Evolutionary conservation across 2,329 filamentous ascomycete species (phyloP), one percentile per base, ranked within the genome.

Genomic region (Pyrenochaeta sp.): DNA sequence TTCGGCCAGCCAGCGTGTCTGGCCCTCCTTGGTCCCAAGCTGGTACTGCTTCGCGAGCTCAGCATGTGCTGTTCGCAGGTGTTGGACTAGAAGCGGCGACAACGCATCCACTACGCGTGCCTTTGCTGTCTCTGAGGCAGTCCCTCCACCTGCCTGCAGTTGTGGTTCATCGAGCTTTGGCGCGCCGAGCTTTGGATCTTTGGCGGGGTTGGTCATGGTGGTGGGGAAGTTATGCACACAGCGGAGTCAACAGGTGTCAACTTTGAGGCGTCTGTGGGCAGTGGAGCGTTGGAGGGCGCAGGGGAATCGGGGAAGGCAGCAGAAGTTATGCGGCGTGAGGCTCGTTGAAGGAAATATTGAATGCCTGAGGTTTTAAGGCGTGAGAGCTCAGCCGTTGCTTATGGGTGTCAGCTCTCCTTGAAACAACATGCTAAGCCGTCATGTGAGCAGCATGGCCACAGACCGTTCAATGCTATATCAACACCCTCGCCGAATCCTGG

Each of bases 61-160:
- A n/a, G 69, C 64, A 56, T 74, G 68, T 12, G 69, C 32, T 1
- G 46, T 36, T 27, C 69, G 68, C 10, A 76, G 57, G 50, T 75
- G 67, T 45, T 64, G 61, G 23, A 61, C 56, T n/a, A 74, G 41
- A 11, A 60, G 63, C 0, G 63, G 52, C 18, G 67, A 69, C 29
- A 77, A 60, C n/a, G 47, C 49, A n/a, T 75, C 67, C 45, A 75
- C 57, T 18, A 51, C 56, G 39, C 66, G 63, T 27, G 73, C 71
- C 45, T 67, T 68, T 17, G 57, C 27, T 10, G 68, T 64, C 39
- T 47, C 67, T 5, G 69, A 57, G 2, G 74, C 68, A 12, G 67
- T 71, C 9, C 74, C 74, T 54, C 74, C 74, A 33, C 74, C 74
- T 11, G 74, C 74, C 58, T 77, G 74, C 27, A 74, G 73, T 47